A percentile compares a stretch with the other conserved stretches of the same genome.
phyloP scores from a whole-genome alignment of 805 yeast genomes.

The Monosporozyma servazzii region DNA sequence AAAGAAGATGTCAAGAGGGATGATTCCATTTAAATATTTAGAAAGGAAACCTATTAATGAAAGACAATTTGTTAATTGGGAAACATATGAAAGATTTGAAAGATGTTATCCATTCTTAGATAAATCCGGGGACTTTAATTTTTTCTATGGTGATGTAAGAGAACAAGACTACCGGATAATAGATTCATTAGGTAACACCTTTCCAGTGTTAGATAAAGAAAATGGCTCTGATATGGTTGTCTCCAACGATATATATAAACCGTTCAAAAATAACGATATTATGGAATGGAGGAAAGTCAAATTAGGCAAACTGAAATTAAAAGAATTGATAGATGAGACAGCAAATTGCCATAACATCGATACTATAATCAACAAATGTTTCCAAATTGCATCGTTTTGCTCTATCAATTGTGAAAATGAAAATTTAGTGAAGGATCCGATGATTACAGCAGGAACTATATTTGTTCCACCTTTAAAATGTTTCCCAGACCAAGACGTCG shows the following conservation, averaged over 20 bases:
- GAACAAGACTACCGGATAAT: constrained; percentile 16
- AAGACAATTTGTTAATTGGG: constrained; percentile 18
- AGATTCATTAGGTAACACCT: constrained; percentile 26
- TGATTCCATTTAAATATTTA: constrained; percentile 35
- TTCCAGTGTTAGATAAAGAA: constrained; percentile 21
- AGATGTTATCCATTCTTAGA: constrained; percentile 13
- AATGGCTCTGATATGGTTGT: constrained; percentile 14
- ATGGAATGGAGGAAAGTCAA: constrained; percentile 59
- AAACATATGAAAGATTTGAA: constrained; percentile 18
- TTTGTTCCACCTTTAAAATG: constrained; percentile 60
- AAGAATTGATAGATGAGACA: constrained; percentile 23
- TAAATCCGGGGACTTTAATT: constrained; percentile 27
- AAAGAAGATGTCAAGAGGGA: constrained; percentile 35
- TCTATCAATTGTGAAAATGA: constrained; percentile 29
- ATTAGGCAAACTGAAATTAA: constrained; percentile 42
- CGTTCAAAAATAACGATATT: constrained; percentile 1
- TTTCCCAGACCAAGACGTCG: constrained; percentile 22
- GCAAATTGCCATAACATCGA: constrained; percentile 25
- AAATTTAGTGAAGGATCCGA: constrained; percentile 21
- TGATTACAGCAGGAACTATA: constrained; percentile 46
- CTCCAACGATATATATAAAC: constrained; percentile 27
- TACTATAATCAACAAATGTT: constrained; percentile 36
- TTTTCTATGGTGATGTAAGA: constrained; percentile 31
- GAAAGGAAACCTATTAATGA: constrained; percentile 16
- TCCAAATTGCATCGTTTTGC: constrained; percentile 45